Percentiles rank a stretch among this genome's conserved stretches.
phyloP scores from a whole-genome alignment of 2,329 filamentous ascomycete species.

The Xylariales sp. region DNA sequence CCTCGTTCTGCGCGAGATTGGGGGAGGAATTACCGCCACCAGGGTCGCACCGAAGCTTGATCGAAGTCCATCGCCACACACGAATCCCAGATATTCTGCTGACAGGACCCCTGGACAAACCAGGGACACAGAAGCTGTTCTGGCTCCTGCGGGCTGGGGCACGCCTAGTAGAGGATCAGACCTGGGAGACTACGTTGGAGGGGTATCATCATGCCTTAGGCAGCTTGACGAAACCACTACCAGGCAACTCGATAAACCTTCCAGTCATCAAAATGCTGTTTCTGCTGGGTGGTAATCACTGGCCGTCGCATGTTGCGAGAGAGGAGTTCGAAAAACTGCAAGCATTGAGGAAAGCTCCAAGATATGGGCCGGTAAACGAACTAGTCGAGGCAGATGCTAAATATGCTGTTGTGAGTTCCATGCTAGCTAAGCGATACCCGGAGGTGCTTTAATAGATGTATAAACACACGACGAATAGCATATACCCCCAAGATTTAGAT shows the following conservation, averaged over 20 bases:
- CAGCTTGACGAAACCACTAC: not conserved
- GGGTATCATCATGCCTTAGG: slow-evolving; percentile 30
- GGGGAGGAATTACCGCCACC: slow-evolving; percentile 16
- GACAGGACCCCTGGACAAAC: slow-evolving; percentile 36
- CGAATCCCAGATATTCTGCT: slow-evolving; percentile 36
- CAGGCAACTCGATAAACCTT: slow-evolving; percentile 4
- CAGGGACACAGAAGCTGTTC: slow-evolving; percentile 35
- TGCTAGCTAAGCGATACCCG: no score
- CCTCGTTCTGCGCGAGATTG: slow-evolving; percentile 12
- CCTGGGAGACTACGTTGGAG: slow-evolving; percentile 37
- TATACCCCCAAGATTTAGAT: no score
- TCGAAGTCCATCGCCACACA: slow-evolving; percentile 33
- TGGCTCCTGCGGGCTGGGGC: slow-evolving; percentile 40
- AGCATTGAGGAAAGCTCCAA: no score
- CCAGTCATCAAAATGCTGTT: slow-evolving; percentile 6
- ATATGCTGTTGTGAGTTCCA: no score
- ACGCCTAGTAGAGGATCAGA: slow-evolving; percentile 22
- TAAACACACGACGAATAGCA: no score
- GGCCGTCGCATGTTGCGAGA: slow-evolving; percentile 4
- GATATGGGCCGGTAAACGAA: no score
- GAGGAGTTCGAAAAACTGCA: slow-evolving; percentile 5
- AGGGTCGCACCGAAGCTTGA: slow-evolving; percentile 11
- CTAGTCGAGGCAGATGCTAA: no score
- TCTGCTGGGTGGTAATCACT: slow-evolving; percentile 6
- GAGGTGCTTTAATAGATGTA: no score